phyloP scores from a whole-genome alignment of 2,329 filamentous ascomycete species.

The Kalmusia sp. region DNA sequence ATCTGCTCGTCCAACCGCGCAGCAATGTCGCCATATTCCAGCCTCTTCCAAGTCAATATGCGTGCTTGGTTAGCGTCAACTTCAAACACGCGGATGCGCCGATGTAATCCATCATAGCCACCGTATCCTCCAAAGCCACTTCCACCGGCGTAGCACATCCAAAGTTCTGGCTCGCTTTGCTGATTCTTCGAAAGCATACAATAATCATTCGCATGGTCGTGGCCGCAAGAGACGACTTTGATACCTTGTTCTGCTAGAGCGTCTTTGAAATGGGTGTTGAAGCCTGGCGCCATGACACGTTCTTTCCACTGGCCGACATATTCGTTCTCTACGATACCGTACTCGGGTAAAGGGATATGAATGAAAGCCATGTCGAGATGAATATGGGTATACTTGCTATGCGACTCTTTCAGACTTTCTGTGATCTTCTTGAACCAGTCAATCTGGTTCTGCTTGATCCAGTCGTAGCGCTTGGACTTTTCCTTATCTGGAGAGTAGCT shows the following conservation, averaged over 20 bases:
- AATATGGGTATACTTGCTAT: constrained; percentile 84
- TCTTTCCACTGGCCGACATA: constrained; percentile 79
- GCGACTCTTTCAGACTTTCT: constrained; percentile 69
- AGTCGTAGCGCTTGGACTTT: constrained; percentile 92
- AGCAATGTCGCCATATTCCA: constrained; percentile 70
- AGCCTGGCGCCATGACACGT: constrained; percentile 82
- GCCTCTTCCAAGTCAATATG: constrained; percentile 89
- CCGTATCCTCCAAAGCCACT: constrained; percentile 94
- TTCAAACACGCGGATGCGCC: constrained; percentile 87
- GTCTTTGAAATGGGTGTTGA: constrained; percentile 92
- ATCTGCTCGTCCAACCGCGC: constrained; percentile 65
- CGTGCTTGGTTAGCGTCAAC: constrained; percentile 90
- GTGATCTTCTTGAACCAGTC: constrained; percentile 90
- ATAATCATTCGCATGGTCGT: constrained; percentile 98
- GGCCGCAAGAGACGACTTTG: constrained; percentile 87
- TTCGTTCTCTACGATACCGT: constrained; percentile 66
- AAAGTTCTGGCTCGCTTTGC: constrained; percentile 65
- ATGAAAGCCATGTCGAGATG: constrained; percentile 98
- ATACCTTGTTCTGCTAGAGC: constrained; percentile 86
- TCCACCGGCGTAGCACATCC: constrained; percentile 98
- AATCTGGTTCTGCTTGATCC: constrained; percentile 93
- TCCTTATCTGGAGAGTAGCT: constrained; percentile 89
- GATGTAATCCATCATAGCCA: constrained; percentile 84
- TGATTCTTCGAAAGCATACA: constrained; percentile 71
- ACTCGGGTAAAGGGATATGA: constrained; percentile 94